A percentile compares a stretch with the other conserved stretches of the same genome.
Evolutionary conservation across 495 filamentous ascomycete genomes (phyloP).

Genomic region (Patellaria atrata): DNA sequence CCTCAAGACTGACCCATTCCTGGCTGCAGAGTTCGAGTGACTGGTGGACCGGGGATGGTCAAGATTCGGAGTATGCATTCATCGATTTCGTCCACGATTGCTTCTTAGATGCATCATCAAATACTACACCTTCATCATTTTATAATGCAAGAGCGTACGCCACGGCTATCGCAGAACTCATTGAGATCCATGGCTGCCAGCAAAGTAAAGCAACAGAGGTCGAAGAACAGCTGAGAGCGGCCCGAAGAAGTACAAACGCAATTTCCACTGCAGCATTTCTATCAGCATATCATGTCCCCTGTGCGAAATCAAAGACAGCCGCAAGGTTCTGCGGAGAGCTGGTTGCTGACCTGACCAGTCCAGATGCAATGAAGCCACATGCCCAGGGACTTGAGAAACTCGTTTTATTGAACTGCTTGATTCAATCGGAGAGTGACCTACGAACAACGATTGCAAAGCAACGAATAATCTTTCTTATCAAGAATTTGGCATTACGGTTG

Average conservation of each 20-base stretch:
- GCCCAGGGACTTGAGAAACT: conserved; percentile 37
- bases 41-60: conserved; percentile 2
- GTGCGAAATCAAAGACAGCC: conserved; percentile 24
- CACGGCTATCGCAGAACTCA: conserved; percentile 14
- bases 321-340: conserved; percentile 42
- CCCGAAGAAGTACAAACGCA: conserved; percentile 23
- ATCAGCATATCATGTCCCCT: conserved; percentile 35
- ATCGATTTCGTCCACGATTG: conserved; percentile 11
- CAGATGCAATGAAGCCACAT: conserved; percentile 30
- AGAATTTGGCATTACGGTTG: conserved; percentile 58
- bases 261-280: conserved; percentile 39
- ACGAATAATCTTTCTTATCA: conserved; percentile 66
- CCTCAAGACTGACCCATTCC: conserved; percentile 37
- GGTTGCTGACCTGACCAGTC: conserved; percentile 43
- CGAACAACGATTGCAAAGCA: conserved; percentile 52
- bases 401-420: conserved; percentile 42
- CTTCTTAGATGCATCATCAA: conserved; percentile 10
- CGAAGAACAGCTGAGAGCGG: conserved; percentile 6
- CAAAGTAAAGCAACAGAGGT: conserved; percentile 3
- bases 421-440: conserved; percentile 38
- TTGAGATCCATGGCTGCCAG: conserved; percentile 20
- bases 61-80: conserved; percentile 2
- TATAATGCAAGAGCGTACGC: conserved; percentile 22
- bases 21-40: conserved; percentile 27
- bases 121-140: conserved; percentile 17